Evolutionary conservation across 1,139 yeast genomes (phyloP).

Genomic region (Nakaseomyces sp.): DNA sequence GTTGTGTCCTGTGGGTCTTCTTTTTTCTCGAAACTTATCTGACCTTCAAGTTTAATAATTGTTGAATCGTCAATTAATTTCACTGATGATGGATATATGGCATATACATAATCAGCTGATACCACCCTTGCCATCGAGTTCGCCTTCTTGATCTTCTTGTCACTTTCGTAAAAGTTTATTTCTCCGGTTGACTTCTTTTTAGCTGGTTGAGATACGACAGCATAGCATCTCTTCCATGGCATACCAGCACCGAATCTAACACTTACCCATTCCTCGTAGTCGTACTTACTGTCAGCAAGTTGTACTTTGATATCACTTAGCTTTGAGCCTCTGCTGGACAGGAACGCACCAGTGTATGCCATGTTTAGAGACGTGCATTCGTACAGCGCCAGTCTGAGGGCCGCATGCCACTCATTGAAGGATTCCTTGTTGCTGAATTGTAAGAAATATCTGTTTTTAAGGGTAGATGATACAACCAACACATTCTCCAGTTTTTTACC

Average conservation of each 20-base stretch:
- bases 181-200: slow-evolving; percentile 40
- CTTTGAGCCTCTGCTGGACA: slow-evolving; percentile 79
- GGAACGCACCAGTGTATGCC: slow-evolving; percentile 89
- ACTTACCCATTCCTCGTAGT: slow-evolving; percentile 90
- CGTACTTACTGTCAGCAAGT: slow-evolving; percentile 73
- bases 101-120: slow-evolving; percentile 67
- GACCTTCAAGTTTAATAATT: slow-evolving; percentile 80
- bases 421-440: slow-evolving; percentile 60
- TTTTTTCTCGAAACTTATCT: slow-evolving; percentile 53
- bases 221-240: slow-evolving; percentile 95
- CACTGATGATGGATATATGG: slow-evolving; percentile 85
- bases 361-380: slow-evolving; percentile 81
- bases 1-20: slow-evolving; percentile 64
- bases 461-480: slow-evolving; percentile 79
- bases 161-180: slow-evolving; percentile 55
- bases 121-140: slow-evolving; percentile 72
- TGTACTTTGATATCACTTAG: slow-evolving; percentile 80
- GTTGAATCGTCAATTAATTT: slow-evolving; percentile 77
- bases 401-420: slow-evolving; percentile 63
- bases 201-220: slow-evolving; percentile 72
- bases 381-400: slow-evolving; percentile 67
- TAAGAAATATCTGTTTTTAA: slow-evolving; percentile 74
- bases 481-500: slow-evolving; percentile 69
- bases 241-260: slow-evolving; percentile 93
- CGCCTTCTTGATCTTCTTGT: slow-evolving; percentile 51